Evolutionary conservation across 2,329 filamentous ascomycete species (phyloP).

Genomic region (Mycogone perniciosa): DNA sequence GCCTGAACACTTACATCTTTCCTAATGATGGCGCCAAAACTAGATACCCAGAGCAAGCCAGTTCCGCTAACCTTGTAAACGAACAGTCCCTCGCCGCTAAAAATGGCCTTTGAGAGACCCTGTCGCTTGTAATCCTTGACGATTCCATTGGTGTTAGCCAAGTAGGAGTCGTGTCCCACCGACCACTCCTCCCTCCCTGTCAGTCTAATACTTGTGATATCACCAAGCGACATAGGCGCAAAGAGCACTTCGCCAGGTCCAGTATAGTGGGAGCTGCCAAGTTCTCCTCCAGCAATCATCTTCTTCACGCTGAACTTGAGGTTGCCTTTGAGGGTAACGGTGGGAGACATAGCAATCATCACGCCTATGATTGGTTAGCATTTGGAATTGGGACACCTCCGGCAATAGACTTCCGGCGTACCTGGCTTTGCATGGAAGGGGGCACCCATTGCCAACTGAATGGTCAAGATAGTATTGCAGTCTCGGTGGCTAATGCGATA

Average conservation of each 20-base stretch:
- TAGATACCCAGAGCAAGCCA: slow-evolving; percentile 83
- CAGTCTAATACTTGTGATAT: slow-evolving; percentile 75
- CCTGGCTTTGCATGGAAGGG: slow-evolving; percentile 75
- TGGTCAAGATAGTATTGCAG: slow-evolving; percentile 79
- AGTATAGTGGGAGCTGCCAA: slow-evolving; percentile 72
- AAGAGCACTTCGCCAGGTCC: slow-evolving; percentile 88
- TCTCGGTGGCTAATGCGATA: slow-evolving; percentile 91
- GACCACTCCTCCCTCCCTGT: slow-evolving; percentile 70
- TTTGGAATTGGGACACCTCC: too few relatives aligned
- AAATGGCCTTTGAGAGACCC: slow-evolving; percentile 81
- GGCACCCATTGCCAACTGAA: slow-evolving; percentile 85
- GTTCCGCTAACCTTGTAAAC: slow-evolving; percentile 78
- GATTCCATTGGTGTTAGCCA: slow-evolving; percentile 82
- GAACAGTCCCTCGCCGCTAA: slow-evolving; percentile 87
- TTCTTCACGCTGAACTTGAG: slow-evolving; percentile 90
- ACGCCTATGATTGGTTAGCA: slow-evolving; percentile 46
- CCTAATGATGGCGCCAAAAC: slow-evolving; percentile 88
- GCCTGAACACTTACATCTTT: slow-evolving; percentile 67
- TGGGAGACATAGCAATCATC: slow-evolving; percentile 94
- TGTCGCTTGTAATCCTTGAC: slow-evolving; percentile 84
- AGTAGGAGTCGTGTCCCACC: slow-evolving; percentile 78
- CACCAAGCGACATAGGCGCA: slow-evolving; percentile 72
- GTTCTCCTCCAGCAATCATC: slow-evolving; percentile 73
- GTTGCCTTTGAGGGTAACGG: slow-evolving; percentile 73
- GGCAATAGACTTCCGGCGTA: slow-evolving; percentile 21